Percentiles rank a stretch among this genome's conserved stretches.
phyloP scores from a whole-genome alignment of 2,329 filamentous ascomycete species.

The Pyrenochaeta sp. region DNA sequence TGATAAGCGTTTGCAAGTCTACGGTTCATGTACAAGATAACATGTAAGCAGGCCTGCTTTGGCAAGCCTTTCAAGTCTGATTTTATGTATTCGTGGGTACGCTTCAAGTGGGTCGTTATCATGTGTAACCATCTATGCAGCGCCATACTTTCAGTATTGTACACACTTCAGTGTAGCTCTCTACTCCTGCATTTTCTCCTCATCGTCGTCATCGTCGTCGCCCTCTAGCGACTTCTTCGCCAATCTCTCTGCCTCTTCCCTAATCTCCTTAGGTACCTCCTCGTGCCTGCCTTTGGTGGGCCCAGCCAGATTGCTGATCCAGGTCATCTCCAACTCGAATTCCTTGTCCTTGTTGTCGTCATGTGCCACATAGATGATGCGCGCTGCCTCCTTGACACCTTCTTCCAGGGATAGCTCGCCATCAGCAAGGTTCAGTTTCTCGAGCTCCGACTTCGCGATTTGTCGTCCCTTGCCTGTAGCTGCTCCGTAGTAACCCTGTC shows the following conservation, averaged over 20 bases:
- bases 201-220: constrained; percentile 83
- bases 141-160: constrained; percentile 24
- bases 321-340: constrained; percentile 99
- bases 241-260: constrained; percentile 90
- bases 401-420: constrained; percentile 80
- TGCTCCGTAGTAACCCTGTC: constrained; percentile 90
- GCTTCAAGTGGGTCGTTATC: constrained; percentile 32
- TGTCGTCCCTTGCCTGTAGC: constrained; percentile 97
- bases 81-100: constrained; percentile 22
- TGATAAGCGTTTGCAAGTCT: no score
- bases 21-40: no score
- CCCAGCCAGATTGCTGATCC: constrained; percentile 85
- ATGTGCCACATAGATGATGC: constrained; percentile 96
- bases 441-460: constrained; percentile 95
- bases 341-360: constrained; percentile 99
- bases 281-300: constrained; percentile 92
- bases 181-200: constrained; percentile 92
- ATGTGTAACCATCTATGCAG: constrained; percentile 37
- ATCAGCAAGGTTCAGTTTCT: constrained; percentile 90
- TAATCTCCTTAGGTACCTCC: constrained; percentile 88
- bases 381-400: constrained; percentile 92
- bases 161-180: constrained; percentile 16
- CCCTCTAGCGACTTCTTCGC: constrained; percentile 90
- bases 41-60: no score
- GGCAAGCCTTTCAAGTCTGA: no score